Evolutionary conservation across 495 filamentous ascomycete genomes (phyloP).

Genomic region (Trichoderma gamsii): DNA sequence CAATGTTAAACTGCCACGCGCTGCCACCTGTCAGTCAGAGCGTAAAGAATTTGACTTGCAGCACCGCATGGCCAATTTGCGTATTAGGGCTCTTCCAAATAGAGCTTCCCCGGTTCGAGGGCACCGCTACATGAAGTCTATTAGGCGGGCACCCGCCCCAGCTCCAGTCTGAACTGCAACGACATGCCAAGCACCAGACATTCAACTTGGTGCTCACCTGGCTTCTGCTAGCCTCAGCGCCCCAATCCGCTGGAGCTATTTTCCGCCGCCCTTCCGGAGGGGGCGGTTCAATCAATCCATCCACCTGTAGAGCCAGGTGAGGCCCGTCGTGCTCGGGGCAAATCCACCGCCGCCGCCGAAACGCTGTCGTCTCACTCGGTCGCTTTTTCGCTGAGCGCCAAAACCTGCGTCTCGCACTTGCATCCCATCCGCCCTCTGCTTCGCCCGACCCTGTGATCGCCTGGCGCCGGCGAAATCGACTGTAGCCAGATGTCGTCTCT

Average conservation of each 20-base stretch:
- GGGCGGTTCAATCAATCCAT: conserved; percentile 2
- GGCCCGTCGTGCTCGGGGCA: not conserved
- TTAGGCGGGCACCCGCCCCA: not conserved
- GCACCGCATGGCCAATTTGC: not conserved
- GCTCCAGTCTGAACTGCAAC: not conserved
- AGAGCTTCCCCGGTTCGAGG: not conserved
- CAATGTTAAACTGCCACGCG: no score
- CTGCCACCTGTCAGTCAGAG: no score
- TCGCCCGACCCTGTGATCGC: not conserved
- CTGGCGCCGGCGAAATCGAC: not conserved
- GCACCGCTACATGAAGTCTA: conserved; percentile 8
- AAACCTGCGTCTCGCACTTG: not conserved
- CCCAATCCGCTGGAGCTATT: conserved; percentile 10
- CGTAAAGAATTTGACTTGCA: no score
- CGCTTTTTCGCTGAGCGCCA: not conserved
- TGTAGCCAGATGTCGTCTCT: not conserved
- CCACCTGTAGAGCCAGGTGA: not conserved
- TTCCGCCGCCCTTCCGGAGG: conserved; percentile 7
- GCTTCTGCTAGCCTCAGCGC: not conserved
- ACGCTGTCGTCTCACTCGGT: not conserved
- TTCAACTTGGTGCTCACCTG: not conserved
- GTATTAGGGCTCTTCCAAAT: not conserved
- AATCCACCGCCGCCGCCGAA: conserved; percentile 3
- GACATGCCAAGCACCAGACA: not conserved
- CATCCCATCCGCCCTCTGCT: no score